A percentile compares a stretch with the other conserved stretches of the same genome.
These are phyloP conservation scores for Roridomyces roridus DNA, from an alignment of 768 basidiomycete species.

Conservation along the genomic window DNA sequence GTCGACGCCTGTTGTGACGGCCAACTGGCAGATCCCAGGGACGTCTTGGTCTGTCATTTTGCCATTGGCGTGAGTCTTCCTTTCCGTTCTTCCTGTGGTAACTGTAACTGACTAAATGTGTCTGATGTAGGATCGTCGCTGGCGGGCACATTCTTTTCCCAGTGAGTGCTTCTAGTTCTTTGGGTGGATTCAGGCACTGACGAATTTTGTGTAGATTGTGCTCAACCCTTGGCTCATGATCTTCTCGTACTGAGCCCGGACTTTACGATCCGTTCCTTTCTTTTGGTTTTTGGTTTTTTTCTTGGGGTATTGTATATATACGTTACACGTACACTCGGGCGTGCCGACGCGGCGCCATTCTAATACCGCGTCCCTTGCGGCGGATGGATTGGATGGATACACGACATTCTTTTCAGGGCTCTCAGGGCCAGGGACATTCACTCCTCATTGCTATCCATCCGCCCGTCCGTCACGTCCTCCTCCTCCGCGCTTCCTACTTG, in stretches of 20 bases:
- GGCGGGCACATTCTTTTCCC: conserved; percentile 78
- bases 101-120: neutral
- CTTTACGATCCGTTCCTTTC: neutral
- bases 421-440: no score
- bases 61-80: conserved; percentile 64
- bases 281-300: conserved; percentile 1
- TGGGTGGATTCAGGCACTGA: conserved; percentile 1
- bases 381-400: no score
- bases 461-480: no score
- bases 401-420: no score
- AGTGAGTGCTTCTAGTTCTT: conserved; percentile 44
- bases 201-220: conserved; percentile 57
- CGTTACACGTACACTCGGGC: neutral
- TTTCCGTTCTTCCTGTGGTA: neutral
- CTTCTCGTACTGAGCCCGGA: conserved; percentile 59
- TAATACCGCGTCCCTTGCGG: conserved; percentile 2
- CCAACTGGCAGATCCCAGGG: conserved; percentile 67
- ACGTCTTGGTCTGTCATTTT: conserved; percentile 77
- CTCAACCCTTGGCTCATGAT: conserved; percentile 92
- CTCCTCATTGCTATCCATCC: no score
- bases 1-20: conserved; percentile 57
- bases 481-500: neutral
- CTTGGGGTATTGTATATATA: neutral
- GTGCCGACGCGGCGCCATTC: neutral
- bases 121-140: conserved; percentile 56